Evolutionary conservation across 1,284 basidiomycete genomes (phyloP).

Genomic region (Violaceomyces palustris): DNA sequence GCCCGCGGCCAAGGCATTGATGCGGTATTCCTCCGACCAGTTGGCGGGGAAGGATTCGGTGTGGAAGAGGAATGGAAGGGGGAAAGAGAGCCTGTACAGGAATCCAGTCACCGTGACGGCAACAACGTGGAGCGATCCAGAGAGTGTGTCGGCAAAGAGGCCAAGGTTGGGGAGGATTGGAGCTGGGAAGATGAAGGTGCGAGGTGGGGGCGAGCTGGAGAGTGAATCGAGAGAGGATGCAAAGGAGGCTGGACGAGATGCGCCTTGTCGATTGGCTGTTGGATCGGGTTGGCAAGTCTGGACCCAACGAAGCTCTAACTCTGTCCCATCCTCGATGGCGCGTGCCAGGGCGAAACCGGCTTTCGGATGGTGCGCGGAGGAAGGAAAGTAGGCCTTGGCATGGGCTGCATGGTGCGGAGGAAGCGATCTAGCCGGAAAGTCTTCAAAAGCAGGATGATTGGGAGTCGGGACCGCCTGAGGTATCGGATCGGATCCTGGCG

Average conservation of each 20-base stretch:
- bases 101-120: slow-evolving; percentile 32
- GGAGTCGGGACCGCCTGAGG: slow-evolving; percentile 27
- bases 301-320: slow-evolving; percentile 34
- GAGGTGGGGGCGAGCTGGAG: not conserved
- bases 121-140: slow-evolving; percentile 25
- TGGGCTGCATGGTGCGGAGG: slow-evolving; percentile 20
- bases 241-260: not conserved
- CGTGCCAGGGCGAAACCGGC: slow-evolving; percentile 30
- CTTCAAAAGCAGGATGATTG: slow-evolving; percentile 20
- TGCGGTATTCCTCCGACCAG: slow-evolving; percentile 34
- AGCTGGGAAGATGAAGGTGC: slow-evolving; percentile 33
- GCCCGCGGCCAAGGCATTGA: slow-evolving; percentile 17
- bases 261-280: not conserved
- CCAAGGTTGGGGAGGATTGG: slow-evolving; percentile 32
- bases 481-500: too few relatives aligned
- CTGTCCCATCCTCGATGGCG: slow-evolving; percentile 19
- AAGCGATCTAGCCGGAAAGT: slow-evolving; percentile 5
- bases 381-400: slow-evolving; percentile 23
- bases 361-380: slow-evolving; percentile 4
- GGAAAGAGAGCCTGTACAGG: slow-evolving; percentile 32
- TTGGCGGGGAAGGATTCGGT: slow-evolving; percentile 8
- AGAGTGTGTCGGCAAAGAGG: slow-evolving; percentile 19
- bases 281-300: slow-evolving; percentile 12
- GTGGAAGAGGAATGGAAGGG: slow-evolving; percentile 23
- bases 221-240: not conserved